Evolutionary conservation across 805 yeast species (phyloP), one percentile per base, ranked within the genome.

Genomic region (Candida corydali): DNA sequence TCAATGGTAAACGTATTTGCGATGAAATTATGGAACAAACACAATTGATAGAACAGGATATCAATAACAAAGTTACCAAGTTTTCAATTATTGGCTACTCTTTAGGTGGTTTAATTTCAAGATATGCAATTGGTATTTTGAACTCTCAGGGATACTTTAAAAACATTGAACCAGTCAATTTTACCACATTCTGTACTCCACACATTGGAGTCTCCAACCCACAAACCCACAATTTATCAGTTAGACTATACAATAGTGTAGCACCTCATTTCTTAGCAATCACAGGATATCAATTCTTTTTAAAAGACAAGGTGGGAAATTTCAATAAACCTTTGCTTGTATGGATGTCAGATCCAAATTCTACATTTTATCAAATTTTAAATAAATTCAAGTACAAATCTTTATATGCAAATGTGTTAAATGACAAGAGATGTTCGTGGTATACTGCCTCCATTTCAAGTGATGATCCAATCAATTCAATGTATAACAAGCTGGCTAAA

Each of bases 361-460:
- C 91, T 0, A 65, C 74, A 4, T 86, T 84, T 52, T 73, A 57
- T 52, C 66, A 69, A 43, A 83, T 80, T 1, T 63, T 86, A 28
- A 46, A 63, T 19, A 40, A 41, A 22, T 87, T 86, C 61, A 59
- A 70, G 41, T 55, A 74, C 44, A 68, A 70, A 29, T 57, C 78
- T 5, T 57, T 86, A 30, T 85, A 86, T 51, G 84, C 93, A 5
- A 87, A 87, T 58, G 72, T 84, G 27, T 73, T 80, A 40, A 84
- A 86, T 44, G 96, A 86, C 59, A 80, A 80, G 45, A 74, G 95
- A 46, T 79, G 94, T 3, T 74, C 85, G 11, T 87, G 86, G 82
- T 86, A 84, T 75, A 85, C 94, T 2, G 70, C 94, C 0, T 85
- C 85, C 4, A 83, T 83, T 24, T 75, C 83, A 0, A 49, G 58